Percentiles rank a stretch among this genome's conserved stretches.
phyloP scores from a whole-genome alignment of 2,329 filamentous ascomycete species.

The Pseudopithomyces chartarum region DNA sequence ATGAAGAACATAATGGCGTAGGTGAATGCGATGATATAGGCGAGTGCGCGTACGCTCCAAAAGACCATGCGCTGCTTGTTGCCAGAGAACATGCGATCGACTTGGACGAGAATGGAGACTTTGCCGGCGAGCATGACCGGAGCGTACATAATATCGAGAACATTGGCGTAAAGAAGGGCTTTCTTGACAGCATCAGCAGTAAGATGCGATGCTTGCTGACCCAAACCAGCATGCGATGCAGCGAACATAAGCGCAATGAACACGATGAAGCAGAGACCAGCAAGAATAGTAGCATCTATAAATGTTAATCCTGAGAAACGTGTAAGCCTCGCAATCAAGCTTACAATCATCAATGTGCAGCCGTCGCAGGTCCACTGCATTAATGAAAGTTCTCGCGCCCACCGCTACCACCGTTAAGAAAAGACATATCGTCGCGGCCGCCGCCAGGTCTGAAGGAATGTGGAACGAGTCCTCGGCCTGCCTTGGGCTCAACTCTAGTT shows the following conservation, averaged over 20 bases:
- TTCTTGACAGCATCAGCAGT: constrained; percentile 7
- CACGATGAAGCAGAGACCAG: constrained; percentile 9
- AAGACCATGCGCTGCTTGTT: constrained; percentile 13
- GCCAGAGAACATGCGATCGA: constrained; percentile 19
- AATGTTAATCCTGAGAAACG: not conserved
- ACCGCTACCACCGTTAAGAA: constrained; percentile 14
- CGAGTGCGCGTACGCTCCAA: constrained; percentile 22
- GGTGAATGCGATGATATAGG: constrained; percentile 20
- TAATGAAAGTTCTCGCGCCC: constrained; percentile 12
- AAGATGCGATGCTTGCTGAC: not conserved
- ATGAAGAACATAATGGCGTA: constrained; percentile 24
- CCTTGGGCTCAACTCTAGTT: not conserved
- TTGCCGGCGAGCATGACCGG: constrained; percentile 23
- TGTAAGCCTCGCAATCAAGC: not conserved
- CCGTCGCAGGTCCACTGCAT: constrained; percentile 8
- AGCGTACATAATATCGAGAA: constrained; percentile 18
- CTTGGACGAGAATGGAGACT: constrained; percentile 24
- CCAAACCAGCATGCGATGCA: constrained; percentile 8
- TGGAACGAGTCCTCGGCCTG: constrained; percentile 6
- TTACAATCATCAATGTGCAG: constrained; percentile 18
- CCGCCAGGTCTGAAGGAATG: constrained; percentile 11
- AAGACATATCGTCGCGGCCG: constrained; percentile 16
- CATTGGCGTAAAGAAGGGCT: constrained; percentile 9
- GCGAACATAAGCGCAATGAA: constrained; percentile 12
- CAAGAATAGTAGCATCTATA: constrained; percentile 12